Base-by-base conservation (phyloP, 257 asterid species). In the Solanum medicagineum region DNA sequence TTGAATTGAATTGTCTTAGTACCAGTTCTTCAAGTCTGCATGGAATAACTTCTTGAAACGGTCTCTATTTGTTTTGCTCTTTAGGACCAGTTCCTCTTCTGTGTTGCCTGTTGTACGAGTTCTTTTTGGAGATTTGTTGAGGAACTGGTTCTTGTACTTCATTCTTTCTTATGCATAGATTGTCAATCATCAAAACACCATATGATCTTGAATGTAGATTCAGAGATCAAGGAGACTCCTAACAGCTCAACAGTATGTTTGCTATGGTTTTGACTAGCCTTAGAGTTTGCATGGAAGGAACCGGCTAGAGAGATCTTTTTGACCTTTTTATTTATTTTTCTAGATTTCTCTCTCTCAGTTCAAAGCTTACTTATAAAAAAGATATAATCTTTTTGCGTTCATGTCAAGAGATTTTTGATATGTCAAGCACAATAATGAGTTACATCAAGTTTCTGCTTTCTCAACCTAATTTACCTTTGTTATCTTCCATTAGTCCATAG, bases 401-500 rank as follows among this genome's bases (percentile, higher is more conserved):
- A 69, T 69, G 79, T 69, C 55, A 5, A 42, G 80, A 70, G 10
- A 10, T 40, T 70, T 44, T 47, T 22, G 14, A n/a, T 47, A 75
- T 73, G 81, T 73, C 57, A n/a, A 45, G 81, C 59, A 47, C 44
- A 74, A 24, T 51, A 77, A 51, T 24, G 11, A 17, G 15, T 51
- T 70, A 17, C 79, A 40, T 40, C 79, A 10, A 70, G 49, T 45
- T 22, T 47, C 44, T 74, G 42, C 59, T 47, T 74, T 74, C 45
- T 44, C 66, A 9, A 49, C 40, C 73, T 53, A 20, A 71, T 59
- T 77, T 60, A 45, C 53, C 68, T 77, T 26, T 81, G 53, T 36
- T 12, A 45, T 77, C 17, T 32, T 86, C 83, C 51, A 85, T 86
- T 88, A 93, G 96, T 85, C 92, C 77, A 90, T 93, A 84, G 94